Base-by-base conservation (phyloP, 2,329 filamentous ascomycete species). In the Onygenales sp. region DNA sequence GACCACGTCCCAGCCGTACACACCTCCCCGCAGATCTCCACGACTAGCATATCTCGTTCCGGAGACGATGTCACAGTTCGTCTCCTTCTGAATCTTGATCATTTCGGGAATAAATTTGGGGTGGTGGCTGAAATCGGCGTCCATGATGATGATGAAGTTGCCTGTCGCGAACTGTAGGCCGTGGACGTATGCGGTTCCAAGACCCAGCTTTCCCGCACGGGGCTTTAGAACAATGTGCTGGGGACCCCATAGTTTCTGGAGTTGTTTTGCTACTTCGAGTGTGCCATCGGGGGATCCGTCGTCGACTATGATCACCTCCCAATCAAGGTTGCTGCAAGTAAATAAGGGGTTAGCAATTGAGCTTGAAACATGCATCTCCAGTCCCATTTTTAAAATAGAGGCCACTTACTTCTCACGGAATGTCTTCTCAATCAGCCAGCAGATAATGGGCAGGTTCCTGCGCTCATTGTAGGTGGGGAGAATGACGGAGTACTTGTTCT, bases 91-190 rank as follows among this genome's bases (percentile, higher is more conserved):
- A 61, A 84, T 81, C 55, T 80, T 80, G 64, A 98, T 89, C 89
- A 98, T 97, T 67, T 85, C 79, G 52, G 91, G 85, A 73, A 98
- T 95, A 81, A 97, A 98, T 76, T 97, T 98, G 68, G 93, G 93
- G 78, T 98, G 93, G 77, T 98, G 93, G 63, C 84, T 89, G 80
- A 98, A 98, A 75, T 98, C 93, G 73, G 94, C 93, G 77, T 98
- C 93, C 93, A 98, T 98, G 80, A 98, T 98, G 78, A 98, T 89
- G 69, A 98, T 89, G 68, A 84, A 97, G 80, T 94, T 96, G 64
- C 93, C 93, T 21, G 84, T 90, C 27, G 81, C 86, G 69, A 87
- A 97, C 70, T 95, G 83, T 56, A 98, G 80, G 51, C 92, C 92
- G 73, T 96, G 91, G 41, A 96, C 89, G 75, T 97, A 97, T 48